A percentile compares a stretch with the other conserved stretches of the same genome.
These are phyloP conservation scores for Mallotus japonicus DNA, from an alignment of 441 rosid species.

Conservation along the genomic window DNA sequence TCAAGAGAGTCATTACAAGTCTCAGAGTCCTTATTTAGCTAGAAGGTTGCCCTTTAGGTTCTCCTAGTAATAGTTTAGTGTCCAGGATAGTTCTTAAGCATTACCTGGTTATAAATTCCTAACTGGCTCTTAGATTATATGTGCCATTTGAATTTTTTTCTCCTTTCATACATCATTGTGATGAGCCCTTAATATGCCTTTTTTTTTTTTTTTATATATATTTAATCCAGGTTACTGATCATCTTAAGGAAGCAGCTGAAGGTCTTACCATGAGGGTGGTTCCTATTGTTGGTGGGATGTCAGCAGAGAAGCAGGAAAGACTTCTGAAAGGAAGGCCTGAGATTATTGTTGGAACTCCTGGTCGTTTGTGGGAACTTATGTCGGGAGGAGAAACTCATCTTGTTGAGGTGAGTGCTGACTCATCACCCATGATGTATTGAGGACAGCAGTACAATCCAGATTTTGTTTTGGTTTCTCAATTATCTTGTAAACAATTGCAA, in stretches of 20 bases:
- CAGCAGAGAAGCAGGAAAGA: conserved; percentile 89
- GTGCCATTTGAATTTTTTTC: neutral
- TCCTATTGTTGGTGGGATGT: conserved; percentile 96
- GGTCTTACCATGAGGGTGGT: conserved; percentile 65
- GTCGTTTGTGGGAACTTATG: conserved; percentile 98
- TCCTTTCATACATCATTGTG: neutral
- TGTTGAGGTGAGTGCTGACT: conserved; percentile 58
- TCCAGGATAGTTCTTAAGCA: neutral
- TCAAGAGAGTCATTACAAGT: neutral
- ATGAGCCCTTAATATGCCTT: neutral
- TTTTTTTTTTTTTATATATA: neutral
- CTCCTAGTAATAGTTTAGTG: neutral
- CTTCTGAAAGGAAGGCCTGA: conserved; percentile 86
- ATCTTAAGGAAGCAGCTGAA: conserved; percentile 70
- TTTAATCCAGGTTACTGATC: conserved; percentile 70
- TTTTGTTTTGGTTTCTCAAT: neutral
- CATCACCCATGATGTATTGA: neutral
- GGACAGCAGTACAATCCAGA: neutral
- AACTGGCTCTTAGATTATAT: neutral
- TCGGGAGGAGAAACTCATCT: conserved; percentile 92
- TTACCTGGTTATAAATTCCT: neutral
- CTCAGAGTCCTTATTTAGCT: too few relatives aligned
- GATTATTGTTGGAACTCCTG: conserved; percentile 90
- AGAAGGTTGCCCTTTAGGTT: neutral
- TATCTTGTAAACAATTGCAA: neutral